Percentiles rank a stretch among this genome's conserved stretches.
These are phyloP conservation scores for Cryptococcus wingfieldii DNA, from an alignment of 1,284 basidiomycete species.

Conservation along the genomic window DNA sequence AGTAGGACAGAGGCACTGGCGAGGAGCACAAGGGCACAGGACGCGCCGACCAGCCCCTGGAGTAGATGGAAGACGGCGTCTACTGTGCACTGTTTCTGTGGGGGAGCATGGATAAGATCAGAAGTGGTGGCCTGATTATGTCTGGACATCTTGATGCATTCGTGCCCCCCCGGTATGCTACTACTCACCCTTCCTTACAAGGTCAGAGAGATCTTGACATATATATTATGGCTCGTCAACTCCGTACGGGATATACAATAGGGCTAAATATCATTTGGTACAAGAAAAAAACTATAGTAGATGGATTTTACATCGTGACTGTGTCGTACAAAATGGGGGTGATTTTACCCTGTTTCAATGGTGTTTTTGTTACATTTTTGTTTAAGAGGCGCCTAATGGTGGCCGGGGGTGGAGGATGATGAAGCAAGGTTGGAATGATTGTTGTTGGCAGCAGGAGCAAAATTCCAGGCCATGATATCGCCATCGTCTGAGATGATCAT, in stretches of 20 bases:
- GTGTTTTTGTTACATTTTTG: not conserved
- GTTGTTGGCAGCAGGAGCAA: slow-evolving; percentile 47
- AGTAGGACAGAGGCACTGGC: slow-evolving; percentile 14
- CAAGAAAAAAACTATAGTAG: not conserved
- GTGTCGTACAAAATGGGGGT: not conserved
- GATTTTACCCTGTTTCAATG: not conserved
- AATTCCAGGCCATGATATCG: slow-evolving; percentile 64
- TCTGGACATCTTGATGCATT: not conserved
- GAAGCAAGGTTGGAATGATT: not conserved
- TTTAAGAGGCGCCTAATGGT: not conserved
- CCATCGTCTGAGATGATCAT: slow-evolving; percentile 32
- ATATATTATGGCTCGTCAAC: not conserved
- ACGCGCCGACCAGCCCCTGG: slow-evolving; percentile 3
- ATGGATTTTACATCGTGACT: not conserved
- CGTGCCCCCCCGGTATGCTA: too few relatives aligned
- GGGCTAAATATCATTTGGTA: not conserved
- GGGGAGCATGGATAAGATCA: slow-evolving; percentile 32
- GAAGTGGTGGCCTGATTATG: not conserved
- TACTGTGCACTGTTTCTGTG: slow-evolving; percentile 29
- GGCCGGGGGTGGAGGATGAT: not conserved
- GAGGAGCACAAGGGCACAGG: not conserved
- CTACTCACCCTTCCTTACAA: not conserved
- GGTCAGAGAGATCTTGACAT: not conserved
- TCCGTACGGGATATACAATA: not conserved
- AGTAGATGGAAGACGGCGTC: slow-evolving; percentile 9